These are phyloP conservation scores for Austroboletus festivus DNA, from an alignment of 768 basidiomycete genomes.

Conservation along the genomic window DNA sequence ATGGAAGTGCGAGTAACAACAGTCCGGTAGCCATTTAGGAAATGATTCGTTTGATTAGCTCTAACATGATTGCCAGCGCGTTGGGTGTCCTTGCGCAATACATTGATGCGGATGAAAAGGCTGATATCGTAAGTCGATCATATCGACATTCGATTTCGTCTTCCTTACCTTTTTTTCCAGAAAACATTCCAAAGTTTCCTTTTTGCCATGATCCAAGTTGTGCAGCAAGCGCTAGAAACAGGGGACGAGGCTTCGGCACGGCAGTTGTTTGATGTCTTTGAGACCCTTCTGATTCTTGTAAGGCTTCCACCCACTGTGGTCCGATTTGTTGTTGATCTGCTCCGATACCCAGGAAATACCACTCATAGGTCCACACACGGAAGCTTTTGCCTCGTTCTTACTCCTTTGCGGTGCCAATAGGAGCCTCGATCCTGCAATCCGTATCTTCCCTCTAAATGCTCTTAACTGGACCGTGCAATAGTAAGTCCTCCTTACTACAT, in stretches of 20 bases:
- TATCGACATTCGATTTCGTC: background rate
- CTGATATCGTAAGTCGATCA: constrained; percentile 63
- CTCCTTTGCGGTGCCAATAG: constrained; percentile 79
- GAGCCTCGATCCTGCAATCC: constrained; percentile 70
- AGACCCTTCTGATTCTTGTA: constrained; percentile 91
- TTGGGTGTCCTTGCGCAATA: constrained; percentile 92
- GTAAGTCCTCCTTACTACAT: constrained; percentile 40
- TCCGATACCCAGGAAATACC: constrained; percentile 72
- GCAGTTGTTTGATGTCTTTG: constrained; percentile 91
- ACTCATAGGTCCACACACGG: constrained; percentile 84
- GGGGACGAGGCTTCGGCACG: constrained; percentile 81
- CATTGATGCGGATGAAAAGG: constrained; percentile 84
- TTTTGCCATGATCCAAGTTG: constrained; percentile 84
- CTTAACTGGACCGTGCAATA: constrained; percentile 98
- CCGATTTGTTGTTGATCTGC: constrained; percentile 3
- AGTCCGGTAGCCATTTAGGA: constrained; percentile 51
- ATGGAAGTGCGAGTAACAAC: constrained; percentile 89
- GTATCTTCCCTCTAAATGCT: constrained; percentile 88
- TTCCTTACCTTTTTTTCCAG: constrained; percentile 36
- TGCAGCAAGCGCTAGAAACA: constrained; percentile 76
- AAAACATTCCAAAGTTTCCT: constrained; percentile 85
- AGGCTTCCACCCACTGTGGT: constrained; percentile 17
- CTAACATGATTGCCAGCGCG: constrained; percentile 45
- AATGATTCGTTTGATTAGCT: background rate
- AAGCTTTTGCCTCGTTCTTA: constrained; percentile 85